A percentile compares a stretch with the other conserved stretches of the same genome.
Conservation (phyloP, 2,329 filamentous ascomycete species). For the Aspergillus sp. region DNA sequence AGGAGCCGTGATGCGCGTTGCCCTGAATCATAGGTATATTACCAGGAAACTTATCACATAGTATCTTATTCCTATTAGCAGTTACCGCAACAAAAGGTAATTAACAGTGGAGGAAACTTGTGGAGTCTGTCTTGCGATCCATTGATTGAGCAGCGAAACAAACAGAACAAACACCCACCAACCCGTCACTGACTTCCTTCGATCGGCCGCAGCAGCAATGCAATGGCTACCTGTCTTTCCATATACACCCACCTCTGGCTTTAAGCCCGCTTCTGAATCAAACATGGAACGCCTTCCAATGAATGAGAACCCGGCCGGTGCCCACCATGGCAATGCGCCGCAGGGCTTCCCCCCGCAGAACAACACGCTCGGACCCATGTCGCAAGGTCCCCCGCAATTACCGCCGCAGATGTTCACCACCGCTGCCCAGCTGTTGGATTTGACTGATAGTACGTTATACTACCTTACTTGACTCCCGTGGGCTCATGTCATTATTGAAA, state of each 20-base stretch:
- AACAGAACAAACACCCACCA: conserved; percentile 22
- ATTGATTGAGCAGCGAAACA: not conserved
- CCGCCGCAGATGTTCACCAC: conserved; percentile 97
- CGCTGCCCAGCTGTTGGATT: conserved; percentile 88
- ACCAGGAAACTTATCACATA: too few relatives aligned
- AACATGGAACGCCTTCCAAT: conserved; percentile 42
- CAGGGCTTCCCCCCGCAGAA: conserved; percentile 30
- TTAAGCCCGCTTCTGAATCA: not conserved
- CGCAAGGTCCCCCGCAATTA: conserved; percentile 49
- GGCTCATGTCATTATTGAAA: too few relatives aligned
- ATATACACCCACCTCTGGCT: not conserved
- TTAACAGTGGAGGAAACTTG: too few relatives aligned
- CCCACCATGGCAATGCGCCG: conserved; percentile 32
- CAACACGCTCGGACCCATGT: conserved; percentile 33
- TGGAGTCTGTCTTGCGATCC: too few relatives aligned
- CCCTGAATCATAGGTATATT: too few relatives aligned
- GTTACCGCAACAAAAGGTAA: too few relatives aligned
- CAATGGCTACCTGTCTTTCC: not conserved
- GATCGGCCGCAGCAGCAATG: not conserved
- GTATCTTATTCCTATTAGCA: too few relatives aligned
- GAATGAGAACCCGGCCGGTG: conserved; percentile 34
- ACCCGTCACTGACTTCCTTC: not conserved
- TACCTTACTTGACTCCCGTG: not conserved
- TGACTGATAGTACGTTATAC: conserved; percentile 83
- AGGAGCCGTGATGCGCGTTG: too few relatives aligned